Conservation (phyloP, 257 asterid species). For the Nicotiana benthamiana region DNA sequence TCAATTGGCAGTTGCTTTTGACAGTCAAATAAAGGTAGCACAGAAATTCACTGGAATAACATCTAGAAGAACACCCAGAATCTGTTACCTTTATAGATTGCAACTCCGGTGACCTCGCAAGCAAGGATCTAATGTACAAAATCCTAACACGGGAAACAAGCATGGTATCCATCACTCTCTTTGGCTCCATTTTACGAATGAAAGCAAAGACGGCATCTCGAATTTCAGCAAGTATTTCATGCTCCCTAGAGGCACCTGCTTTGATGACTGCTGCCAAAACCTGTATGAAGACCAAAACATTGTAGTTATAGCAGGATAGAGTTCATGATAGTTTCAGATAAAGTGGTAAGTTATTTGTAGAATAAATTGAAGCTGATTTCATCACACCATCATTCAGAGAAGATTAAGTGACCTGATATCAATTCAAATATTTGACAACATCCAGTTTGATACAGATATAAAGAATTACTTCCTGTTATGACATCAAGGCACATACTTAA, state of each 20-base stretch:
- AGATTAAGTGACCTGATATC: neutral
- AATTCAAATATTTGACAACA: neutral
- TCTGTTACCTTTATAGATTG: slow-evolving; percentile 88
- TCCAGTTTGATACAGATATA: neutral
- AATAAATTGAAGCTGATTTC: neutral
- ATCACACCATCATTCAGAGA: neutral
- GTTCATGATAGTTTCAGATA: neutral
- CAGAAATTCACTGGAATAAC: neutral
- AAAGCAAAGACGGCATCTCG: slow-evolving; percentile 94
- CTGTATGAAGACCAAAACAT: slow-evolving; percentile 34
- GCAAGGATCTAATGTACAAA: slow-evolving; percentile 90
- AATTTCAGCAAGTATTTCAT: slow-evolving; percentile 98
- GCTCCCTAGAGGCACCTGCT: slow-evolving; percentile 99
- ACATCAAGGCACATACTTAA: neutral
- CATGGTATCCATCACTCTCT: slow-evolving; percentile 98
- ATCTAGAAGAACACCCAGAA: neutral
- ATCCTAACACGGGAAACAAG: slow-evolving; percentile 99
- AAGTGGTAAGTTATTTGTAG: neutral
- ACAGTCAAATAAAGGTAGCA: neutral
- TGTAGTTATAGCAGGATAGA: slow-evolving; percentile 15
- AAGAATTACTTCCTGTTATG: neutral
- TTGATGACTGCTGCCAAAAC: slow-evolving; percentile 98
- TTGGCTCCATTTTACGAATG: slow-evolving; percentile 96
- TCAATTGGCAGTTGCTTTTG: neutral
- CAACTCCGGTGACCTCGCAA: slow-evolving; percentile 96